A percentile compares a stretch with the other conserved stretches of the same genome.
These are phyloP conservation scores for Salmacisia buchloeana DNA, from an alignment of 1,284 basidiomycete species.

Conservation along the genomic window DNA sequence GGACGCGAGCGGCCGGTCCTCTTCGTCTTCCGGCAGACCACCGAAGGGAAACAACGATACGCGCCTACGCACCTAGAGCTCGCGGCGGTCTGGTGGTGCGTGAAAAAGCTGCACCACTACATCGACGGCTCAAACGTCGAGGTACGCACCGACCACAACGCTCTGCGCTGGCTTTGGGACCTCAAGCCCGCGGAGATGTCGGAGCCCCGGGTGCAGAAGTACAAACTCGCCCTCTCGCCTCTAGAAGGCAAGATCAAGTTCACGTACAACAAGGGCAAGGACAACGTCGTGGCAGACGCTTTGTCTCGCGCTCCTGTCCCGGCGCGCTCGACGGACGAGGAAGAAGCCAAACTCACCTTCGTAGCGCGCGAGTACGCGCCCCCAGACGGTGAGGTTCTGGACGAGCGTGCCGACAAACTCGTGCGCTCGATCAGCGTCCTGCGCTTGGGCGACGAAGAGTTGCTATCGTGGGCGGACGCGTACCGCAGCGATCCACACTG, in stretches of 20 bases:
- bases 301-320: neutral
- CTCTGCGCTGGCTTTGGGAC: neutral
- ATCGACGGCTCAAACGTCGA: slow-evolving; percentile 20
- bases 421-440: neutral
- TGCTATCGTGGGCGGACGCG: neutral
- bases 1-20: slow-evolving; percentile 9
- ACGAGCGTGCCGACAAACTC: neutral
- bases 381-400: neutral
- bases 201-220: neutral
- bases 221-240: neutral
- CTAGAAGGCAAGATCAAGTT: neutral
- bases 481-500: neutral
- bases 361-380: neutral
- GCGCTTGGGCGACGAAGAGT: neutral
- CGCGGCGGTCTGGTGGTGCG: slow-evolving; percentile 26
- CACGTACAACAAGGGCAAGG: neutral
- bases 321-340: neutral
- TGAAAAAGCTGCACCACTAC: slow-evolving; percentile 51
- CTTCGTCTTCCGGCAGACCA: slow-evolving; percentile 22
- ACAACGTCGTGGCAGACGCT: neutral
- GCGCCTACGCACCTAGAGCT: slow-evolving; percentile 57
- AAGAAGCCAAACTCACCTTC: neutral
- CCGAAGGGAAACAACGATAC: slow-evolving; percentile 54
- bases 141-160: slow-evolving; percentile 18
- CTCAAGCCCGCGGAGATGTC: neutral